phyloP scores from a whole-genome alignment of 495 filamentous ascomycete genomes.

The Poronia punctata region DNA sequence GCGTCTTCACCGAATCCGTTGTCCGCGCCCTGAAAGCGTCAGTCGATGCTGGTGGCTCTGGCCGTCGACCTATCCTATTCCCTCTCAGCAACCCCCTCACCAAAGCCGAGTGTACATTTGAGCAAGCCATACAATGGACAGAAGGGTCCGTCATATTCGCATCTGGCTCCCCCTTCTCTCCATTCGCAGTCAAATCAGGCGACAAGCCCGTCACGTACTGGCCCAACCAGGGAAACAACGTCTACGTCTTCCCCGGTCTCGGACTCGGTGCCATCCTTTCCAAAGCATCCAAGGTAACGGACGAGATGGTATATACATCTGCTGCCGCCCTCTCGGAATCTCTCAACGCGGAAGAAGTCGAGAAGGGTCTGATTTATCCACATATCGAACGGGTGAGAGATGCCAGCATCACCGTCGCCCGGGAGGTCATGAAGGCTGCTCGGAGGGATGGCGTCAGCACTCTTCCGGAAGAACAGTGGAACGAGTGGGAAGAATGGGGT shows the following conservation, averaged over 20 bases:
- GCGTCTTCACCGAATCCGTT: constrained; percentile 85
- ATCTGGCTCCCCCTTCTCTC: constrained; percentile 86
- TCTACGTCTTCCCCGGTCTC: constrained; percentile 96
- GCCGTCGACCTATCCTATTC: constrained; percentile 81
- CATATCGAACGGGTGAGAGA: constrained; percentile 85
- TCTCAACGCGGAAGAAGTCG: constrained; percentile 71
- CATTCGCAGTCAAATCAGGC: constrained; percentile 57
- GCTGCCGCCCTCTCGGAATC: constrained; percentile 73
- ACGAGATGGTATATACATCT: constrained; percentile 93
- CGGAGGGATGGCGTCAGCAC: constrained; percentile 49
- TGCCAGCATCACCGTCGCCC: constrained; percentile 78
- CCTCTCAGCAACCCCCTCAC: constrained; percentile 88
- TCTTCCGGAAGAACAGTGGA: constrained; percentile 59
- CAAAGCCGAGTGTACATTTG: constrained; percentile 96
- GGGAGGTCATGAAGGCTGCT: constrained; percentile 88
- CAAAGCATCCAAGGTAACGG: constrained; percentile 81
- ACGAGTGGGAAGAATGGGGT: constrained; percentile 77
- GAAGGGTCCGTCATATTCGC: constrained; percentile 89
- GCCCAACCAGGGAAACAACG: constrained; percentile 87
- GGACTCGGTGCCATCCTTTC: constrained; percentile 90
- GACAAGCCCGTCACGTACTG: constrained; percentile 63
- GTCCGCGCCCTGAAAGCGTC: constrained; percentile 69
- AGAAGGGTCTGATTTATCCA: constrained; percentile 84
- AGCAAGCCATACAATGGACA: constrained; percentile 81
- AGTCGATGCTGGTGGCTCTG: constrained; percentile 60